Percentiles rank a stretch among this genome's conserved stretches.
Evolutionary conservation across 306 rosid genomes (phyloP).

Genomic region (Lotus japonicus): DNA sequence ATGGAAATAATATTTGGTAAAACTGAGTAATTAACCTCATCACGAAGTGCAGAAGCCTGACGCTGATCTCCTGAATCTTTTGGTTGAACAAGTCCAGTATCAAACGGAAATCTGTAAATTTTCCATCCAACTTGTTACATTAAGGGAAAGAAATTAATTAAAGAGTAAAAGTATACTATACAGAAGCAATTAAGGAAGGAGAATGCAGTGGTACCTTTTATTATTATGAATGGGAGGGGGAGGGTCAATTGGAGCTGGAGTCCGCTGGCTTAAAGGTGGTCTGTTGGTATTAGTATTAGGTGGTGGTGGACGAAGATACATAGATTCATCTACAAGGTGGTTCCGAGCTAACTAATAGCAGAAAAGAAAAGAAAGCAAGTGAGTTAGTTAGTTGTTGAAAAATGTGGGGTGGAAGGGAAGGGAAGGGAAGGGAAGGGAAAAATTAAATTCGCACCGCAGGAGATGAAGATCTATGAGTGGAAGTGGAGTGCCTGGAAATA

Average conservation of each 20-base stretch:
- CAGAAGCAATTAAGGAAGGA: not conserved
- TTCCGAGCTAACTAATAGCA: constrained; percentile 50
- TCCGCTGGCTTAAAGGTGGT: constrained; percentile 37
- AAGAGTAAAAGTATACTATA: not conserved
- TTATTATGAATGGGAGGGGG: constrained; percentile 42
- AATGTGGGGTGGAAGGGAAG: not conserved
- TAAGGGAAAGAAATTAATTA: not conserved
- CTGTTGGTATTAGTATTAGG: not conserved
- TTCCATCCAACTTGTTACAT: not conserved
- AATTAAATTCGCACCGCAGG: constrained; percentile 43
- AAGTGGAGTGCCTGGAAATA: constrained; percentile 41
- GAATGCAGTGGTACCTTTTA: constrained; percentile 36
- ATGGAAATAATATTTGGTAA: not conserved
- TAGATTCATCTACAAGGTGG: constrained; percentile 42
- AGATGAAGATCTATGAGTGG: constrained; percentile 61
- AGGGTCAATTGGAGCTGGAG: constrained; percentile 49
- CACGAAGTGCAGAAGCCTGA: constrained; percentile 70
- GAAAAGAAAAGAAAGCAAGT: not conserved
- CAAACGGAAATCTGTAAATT: constrained; percentile 58
- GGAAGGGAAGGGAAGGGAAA: not conserved
- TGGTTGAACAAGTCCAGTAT: constrained; percentile 39
- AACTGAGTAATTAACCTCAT: constrained; percentile 52
- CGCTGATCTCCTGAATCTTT: constrained; percentile 61
- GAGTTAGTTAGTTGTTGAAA: not conserved
- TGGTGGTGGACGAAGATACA: constrained; percentile 36